Evolutionary conservation across 495 filamentous ascomycete genomes (phyloP), one percentile per base, ranked within the genome.

Genomic region (Staphylotrichum tortipilum): DNA sequence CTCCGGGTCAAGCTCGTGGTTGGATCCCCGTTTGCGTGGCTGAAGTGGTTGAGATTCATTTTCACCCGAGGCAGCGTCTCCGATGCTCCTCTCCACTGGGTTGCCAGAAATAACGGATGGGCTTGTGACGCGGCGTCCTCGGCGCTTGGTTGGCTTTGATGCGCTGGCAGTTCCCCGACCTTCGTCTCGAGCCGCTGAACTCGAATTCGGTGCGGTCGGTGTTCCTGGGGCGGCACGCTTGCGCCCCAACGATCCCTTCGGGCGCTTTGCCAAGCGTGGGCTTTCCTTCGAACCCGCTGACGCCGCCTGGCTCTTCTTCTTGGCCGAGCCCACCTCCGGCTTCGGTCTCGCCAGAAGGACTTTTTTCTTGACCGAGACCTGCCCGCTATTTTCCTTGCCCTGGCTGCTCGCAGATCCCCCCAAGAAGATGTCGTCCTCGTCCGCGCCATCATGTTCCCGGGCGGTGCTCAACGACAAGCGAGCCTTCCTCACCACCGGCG

Each of bases 361-460:
- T 24, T 43, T 51, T 8, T 44, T 19, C 24, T 47, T 56, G 2
- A 52, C 14, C 10, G 9, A 14, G 21, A 17, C 3, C 6, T 5
- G 31, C 22, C 11, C 24, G 10, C 1, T 12, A 8, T 33, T 24
- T 2, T 14, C 44, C 7, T 34, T 23, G 6, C 7, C 19, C 18
- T 36, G n/a, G n/a, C n/a, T n/a, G n/a, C n/a, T 14, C 11, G 9
- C 29, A 12, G 42, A 38, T 4, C 30, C 19, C 15, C 53, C 65
- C 19, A 56, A 48, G 2, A 68, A 51, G 24, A 69, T 44, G 18
- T 63, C 63, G 36, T 68, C 67, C 9, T 66, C 64, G 11, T 58
- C 48, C 30, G 53, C 47, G 2, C 22, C 42, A 15, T 58, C 57
- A 14, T 58, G 50, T 15, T 33, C 51, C 21, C 37, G 42, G n/a